These are phyloP conservation scores for Chalaropsis ovoidea DNA, from an alignment of 2,329 filamentous ascomycete genomes.

Conservation along the genomic window DNA sequence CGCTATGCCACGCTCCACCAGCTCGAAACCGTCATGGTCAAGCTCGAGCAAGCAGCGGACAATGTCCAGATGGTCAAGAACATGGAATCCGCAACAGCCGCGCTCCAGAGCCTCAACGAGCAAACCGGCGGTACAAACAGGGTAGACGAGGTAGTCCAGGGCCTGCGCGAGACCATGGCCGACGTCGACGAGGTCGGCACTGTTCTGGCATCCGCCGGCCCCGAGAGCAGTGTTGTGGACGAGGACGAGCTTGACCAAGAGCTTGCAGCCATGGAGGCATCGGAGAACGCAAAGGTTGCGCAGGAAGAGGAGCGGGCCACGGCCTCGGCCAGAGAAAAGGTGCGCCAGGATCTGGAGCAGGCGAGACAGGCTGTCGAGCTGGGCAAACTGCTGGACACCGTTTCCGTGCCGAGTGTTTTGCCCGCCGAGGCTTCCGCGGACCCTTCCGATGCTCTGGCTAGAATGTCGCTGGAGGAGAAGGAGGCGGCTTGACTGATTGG, in stretches of 20 bases:
- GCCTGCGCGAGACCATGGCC: slow-evolving; percentile 67
- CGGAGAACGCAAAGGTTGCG: slow-evolving; percentile 44
- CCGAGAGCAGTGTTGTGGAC: slow-evolving; percentile 48
- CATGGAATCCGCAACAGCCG: slow-evolving; percentile 67
- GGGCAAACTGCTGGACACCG: slow-evolving; percentile 39
- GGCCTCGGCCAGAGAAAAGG: slow-evolving; percentile 35
- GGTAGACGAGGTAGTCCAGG: slow-evolving; percentile 66
- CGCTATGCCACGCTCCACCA: slow-evolving; percentile 66
- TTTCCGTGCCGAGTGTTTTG: slow-evolving; percentile 19
- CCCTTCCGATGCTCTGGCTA: slow-evolving; percentile 30
- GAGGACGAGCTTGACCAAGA: slow-evolving; percentile 82
- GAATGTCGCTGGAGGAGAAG: slow-evolving; percentile 34
- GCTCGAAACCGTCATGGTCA: slow-evolving; percentile 71
- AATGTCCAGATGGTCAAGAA: slow-evolving; percentile 74
- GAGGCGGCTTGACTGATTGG: slow-evolving; percentile 23
- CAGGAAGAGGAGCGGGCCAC: slow-evolving; percentile 36
- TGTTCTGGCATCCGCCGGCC: slow-evolving; percentile 55
- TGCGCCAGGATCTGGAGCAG: slow-evolving; percentile 31
- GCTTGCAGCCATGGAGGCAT: slow-evolving; percentile 61
- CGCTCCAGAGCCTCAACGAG: slow-evolving; percentile 61
- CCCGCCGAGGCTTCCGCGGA: slow-evolving; percentile 19
- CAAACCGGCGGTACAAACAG: slow-evolving; percentile 66
- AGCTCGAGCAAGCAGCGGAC: slow-evolving; percentile 75
- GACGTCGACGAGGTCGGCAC: slow-evolving; percentile 72
- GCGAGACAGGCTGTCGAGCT: slow-evolving; percentile 41